phyloP scores from a whole-genome alignment of 2,329 filamentous ascomycete genomes.

The Sporothrix luriei region DNA sequence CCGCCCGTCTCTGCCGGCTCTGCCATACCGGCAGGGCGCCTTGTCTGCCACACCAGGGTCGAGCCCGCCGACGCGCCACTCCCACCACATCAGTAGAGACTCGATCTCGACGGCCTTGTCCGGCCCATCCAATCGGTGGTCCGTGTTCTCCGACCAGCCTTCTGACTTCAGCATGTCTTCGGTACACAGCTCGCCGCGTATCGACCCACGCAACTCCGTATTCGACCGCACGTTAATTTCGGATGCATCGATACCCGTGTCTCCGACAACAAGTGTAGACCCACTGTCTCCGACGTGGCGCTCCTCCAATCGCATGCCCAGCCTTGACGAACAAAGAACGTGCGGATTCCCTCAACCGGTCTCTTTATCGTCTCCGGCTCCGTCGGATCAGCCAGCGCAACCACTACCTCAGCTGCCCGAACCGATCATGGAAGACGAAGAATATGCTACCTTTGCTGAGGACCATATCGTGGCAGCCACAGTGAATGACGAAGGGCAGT shows the following conservation, averaged over 20 bases:
- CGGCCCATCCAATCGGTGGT: slow-evolving; percentile 62
- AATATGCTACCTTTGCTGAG: background rate
- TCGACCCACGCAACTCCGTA: slow-evolving; percentile 70
- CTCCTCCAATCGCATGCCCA: slow-evolving; percentile 56
- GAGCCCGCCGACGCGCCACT: slow-evolving; percentile 40
- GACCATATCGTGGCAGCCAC: background rate
- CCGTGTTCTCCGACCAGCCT: slow-evolving; percentile 61
- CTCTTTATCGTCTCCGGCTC: background rate
- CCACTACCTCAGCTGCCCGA: slow-evolving; percentile 4
- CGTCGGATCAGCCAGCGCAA: background rate
- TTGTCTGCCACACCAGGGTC: slow-evolving; percentile 36
- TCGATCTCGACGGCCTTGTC: slow-evolving; percentile 52
- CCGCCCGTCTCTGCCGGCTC: slow-evolving; percentile 43
- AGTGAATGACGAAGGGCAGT: background rate
- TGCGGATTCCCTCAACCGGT: slow-evolving; percentile 24
- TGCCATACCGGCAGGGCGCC: slow-evolving; percentile 41
- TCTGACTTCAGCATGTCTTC: slow-evolving; percentile 72
- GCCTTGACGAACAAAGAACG: slow-evolving; percentile 7
- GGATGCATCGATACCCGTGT: slow-evolving; percentile 74
- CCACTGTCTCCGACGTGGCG: slow-evolving; percentile 65
- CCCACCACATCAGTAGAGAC: slow-evolving; percentile 52
- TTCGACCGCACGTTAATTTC: slow-evolving; percentile 70
- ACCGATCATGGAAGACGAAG: slow-evolving; percentile 32
- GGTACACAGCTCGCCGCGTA: slow-evolving; percentile 77
- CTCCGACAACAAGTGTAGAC: slow-evolving; percentile 75